Conservation (phyloP, 352 stramenopile genomes). For the Phytophthora ramorum region DNA sequence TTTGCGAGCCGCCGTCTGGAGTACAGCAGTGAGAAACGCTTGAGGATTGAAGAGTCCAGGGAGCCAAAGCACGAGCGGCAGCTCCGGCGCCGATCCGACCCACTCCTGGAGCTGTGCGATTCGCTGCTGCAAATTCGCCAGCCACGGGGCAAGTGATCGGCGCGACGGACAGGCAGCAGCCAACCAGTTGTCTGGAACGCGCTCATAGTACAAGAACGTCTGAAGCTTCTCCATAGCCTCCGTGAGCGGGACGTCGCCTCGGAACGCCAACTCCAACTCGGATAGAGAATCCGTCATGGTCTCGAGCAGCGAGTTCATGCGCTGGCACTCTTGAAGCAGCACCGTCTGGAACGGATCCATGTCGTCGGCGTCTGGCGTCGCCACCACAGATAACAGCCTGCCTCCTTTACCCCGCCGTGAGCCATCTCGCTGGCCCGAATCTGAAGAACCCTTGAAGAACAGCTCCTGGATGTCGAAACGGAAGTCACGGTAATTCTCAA, state of each 20-base stretch:
- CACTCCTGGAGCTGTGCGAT: constrained; percentile 91
- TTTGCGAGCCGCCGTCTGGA: constrained; percentile 80
- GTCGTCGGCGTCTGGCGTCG: constrained; percentile 57
- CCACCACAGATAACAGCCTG: constrained; percentile 44
- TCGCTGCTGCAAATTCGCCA: constrained; percentile 86
- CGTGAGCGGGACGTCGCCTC: constrained; percentile 90
- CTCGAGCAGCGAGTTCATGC: constrained; percentile 86
- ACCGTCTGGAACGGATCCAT: constrained; percentile 93
- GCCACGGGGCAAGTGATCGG: constrained; percentile 80
- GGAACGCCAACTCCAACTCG: constrained; percentile 89
- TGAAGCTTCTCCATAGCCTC: constrained; percentile 88
- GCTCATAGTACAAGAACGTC: constrained; percentile 78
- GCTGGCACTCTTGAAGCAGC: constrained; percentile 90
- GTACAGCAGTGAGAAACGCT: constrained; percentile 85
- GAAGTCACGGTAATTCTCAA: constrained; percentile 90
- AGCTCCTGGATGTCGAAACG: constrained; percentile 86
- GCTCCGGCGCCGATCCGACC: constrained; percentile 73
- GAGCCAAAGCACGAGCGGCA: constrained; percentile 87
- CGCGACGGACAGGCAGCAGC: constrained; percentile 81
- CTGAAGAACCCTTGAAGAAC: constrained; percentile 63
- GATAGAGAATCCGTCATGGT: constrained; percentile 81
- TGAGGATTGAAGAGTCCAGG: constrained; percentile 87
- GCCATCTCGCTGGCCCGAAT: constrained; percentile 35
- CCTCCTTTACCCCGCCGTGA: constrained; percentile 38
- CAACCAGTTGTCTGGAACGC: constrained; percentile 79